These are phyloP conservation scores for Neobulgaria alba DNA, from an alignment of 2,329 filamentous ascomycete species.

Conservation along the genomic window DNA sequence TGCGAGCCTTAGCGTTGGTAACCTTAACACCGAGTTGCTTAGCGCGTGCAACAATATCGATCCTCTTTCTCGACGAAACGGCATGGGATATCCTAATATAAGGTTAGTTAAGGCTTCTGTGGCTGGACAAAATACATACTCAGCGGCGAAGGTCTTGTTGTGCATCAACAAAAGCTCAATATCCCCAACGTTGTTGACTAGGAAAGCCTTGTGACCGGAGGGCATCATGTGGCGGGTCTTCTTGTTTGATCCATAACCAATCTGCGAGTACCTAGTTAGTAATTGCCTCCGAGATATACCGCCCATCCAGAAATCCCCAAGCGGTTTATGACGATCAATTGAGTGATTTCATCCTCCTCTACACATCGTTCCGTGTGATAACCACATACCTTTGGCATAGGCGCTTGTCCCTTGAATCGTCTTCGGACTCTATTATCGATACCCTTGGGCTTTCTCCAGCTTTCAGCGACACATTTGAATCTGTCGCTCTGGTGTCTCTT, in stretches of 20 bases:
- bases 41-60: slow-evolving; percentile 94
- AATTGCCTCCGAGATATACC: slow-evolving; percentile 8
- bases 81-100: slow-evolving; percentile 80
- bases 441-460: slow-evolving; percentile 99
- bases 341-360: too few species aligned
- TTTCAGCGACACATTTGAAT: slow-evolving; percentile 83
- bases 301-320: background rate
- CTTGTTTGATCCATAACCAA: slow-evolving; percentile 98
- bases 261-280: slow-evolving; percentile 47
- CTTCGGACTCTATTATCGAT: slow-evolving; percentile 97
- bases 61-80: slow-evolving; percentile 96
- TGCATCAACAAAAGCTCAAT: slow-evolving; percentile 99
- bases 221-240: slow-evolving; percentile 99
- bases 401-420: slow-evolving; percentile 91
- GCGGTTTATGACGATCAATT: too few species aligned
- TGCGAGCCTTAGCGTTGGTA: slow-evolving; percentile 98
- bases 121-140: slow-evolving; percentile 52
- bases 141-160: slow-evolving; percentile 97
- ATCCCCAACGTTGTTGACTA: slow-evolving; percentile 93
- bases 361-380: too few species aligned
- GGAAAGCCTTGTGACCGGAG: slow-evolving; percentile 99
- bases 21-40: slow-evolving; percentile 99
- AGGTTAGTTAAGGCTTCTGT: slow-evolving; percentile 30
- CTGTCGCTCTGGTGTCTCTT: slow-evolving; percentile 75
- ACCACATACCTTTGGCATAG: slow-evolving; percentile 91